Evolutionary conservation across 2,329 filamentous ascomycete species (phyloP).

Genomic region (Paraconiothyrium brasiliense): DNA sequence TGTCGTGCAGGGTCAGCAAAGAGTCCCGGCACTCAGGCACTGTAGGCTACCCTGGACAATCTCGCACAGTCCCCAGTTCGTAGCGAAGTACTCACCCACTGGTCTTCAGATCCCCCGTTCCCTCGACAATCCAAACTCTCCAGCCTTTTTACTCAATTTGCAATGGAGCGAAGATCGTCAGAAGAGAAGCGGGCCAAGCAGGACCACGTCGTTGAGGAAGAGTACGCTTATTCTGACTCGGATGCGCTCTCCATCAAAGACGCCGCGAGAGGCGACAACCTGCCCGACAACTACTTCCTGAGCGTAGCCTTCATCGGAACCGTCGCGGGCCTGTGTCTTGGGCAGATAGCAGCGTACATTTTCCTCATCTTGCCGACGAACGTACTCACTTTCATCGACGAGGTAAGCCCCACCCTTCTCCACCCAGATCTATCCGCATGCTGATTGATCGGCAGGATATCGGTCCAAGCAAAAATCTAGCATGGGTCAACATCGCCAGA

Average conservation of each 20-base stretch:
- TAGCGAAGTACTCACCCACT: background rate
- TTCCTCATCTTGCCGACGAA: constrained; percentile 28
- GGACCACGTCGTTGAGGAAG: constrained; percentile 16
- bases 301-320: constrained; percentile 24
- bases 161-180: constrained; percentile 18
- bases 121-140: background rate
- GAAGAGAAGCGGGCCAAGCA: constrained; percentile 8
- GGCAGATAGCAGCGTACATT: constrained; percentile 23
- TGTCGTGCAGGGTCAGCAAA: background rate
- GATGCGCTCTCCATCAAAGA: constrained; percentile 24
- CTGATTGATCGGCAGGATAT: constrained; percentile 16
- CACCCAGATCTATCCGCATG: background rate
- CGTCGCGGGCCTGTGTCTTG: constrained; percentile 18
- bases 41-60: background rate
- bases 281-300: constrained; percentile 22
- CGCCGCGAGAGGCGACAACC: constrained; percentile 22
- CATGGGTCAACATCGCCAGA: constrained; percentile 24
- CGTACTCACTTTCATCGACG: constrained; percentile 20
- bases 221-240: constrained; percentile 17
- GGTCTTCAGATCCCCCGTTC: background rate
- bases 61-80: background rate
- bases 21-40: background rate
- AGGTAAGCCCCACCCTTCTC: background rate
- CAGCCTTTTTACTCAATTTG: background rate
- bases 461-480: constrained; percentile 19